These are phyloP conservation scores for Mastigamoeba balamuthi DNA, from an alignment of 78 protist species.

Conservation along the genomic window DNA sequence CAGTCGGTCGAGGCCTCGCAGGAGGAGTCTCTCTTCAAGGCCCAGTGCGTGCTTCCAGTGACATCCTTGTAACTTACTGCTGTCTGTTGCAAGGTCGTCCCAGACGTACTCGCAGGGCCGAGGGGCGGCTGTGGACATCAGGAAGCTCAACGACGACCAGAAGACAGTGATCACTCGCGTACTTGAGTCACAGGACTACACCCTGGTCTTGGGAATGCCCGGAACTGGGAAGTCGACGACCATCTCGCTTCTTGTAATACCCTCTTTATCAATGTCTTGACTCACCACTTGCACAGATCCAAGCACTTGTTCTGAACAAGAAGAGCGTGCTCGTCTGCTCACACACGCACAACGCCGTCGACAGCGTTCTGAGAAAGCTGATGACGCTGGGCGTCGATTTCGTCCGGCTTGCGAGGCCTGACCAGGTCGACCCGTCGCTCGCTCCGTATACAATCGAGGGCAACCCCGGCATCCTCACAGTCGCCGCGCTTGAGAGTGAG, in stretches of 20 bases:
- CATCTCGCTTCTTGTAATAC: constrained; percentile 3
- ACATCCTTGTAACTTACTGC: background rate
- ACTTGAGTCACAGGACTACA: constrained; percentile 20
- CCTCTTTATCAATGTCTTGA: background rate
- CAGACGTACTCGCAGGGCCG: background rate
- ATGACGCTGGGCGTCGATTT: background rate
- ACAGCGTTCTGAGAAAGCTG: constrained; percentile 36
- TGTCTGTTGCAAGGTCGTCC: background rate
- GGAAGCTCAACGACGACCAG: background rate
- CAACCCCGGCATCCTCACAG: background rate
- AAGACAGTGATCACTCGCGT: background rate
- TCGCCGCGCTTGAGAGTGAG: background rate
- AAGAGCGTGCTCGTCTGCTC: constrained; percentile 28
- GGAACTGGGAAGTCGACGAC: constrained; percentile 69
- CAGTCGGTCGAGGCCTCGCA: no score
- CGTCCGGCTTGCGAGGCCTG: background rate
- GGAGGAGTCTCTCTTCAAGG: no score
- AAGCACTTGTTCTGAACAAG: background rate
- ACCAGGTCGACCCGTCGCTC: background rate
- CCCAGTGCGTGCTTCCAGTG: background rate
- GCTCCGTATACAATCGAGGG: background rate
- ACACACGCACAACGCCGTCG: constrained; percentile 60
- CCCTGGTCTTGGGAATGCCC: constrained; percentile 50
- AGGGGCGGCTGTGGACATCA: background rate
- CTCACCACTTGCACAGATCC: background rate